A percentile compares a stretch with the other conserved stretches of the same genome.
These are phyloP conservation scores for Macroventuria anomochaeta DNA, from an alignment of 2,329 filamentous ascomycete species.

Conservation along the genomic window DNA sequence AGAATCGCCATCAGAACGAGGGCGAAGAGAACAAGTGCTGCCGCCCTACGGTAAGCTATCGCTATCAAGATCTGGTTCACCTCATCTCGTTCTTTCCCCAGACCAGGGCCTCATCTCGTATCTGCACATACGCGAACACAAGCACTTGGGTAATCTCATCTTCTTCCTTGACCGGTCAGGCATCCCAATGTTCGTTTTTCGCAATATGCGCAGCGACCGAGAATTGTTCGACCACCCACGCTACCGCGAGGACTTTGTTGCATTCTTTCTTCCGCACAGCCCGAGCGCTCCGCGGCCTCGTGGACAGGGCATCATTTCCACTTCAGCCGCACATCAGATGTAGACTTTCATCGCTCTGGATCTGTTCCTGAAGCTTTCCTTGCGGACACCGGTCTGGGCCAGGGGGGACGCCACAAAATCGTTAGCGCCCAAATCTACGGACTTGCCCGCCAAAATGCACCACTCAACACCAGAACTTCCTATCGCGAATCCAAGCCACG, in stretches of 20 bases:
- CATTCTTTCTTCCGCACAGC: neutral
- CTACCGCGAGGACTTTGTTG: neutral
- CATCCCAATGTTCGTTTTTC: neutral
- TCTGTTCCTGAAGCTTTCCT: constrained; percentile 16
- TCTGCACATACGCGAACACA: constrained; percentile 16
- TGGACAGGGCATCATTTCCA: constrained; percentile 5
- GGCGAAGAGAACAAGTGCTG: neutral
- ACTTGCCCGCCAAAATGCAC: constrained; percentile 12
- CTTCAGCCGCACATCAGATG: constrained; percentile 9
- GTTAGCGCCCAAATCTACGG: constrained; percentile 3
- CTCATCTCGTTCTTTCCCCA: neutral
- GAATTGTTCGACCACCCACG: neutral
- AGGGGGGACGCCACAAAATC: constrained; percentile 13
- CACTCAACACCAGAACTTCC: constrained; percentile 18
- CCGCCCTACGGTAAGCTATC: neutral
- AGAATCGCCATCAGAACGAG: neutral
- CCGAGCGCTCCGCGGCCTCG: neutral
- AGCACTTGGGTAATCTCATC: constrained; percentile 3
- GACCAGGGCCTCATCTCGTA: constrained; percentile 8
- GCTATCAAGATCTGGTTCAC: constrained; percentile 1
- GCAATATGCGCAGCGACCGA: neutral
- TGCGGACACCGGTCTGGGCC: constrained; percentile 10
- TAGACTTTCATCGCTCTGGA: constrained; percentile 6
- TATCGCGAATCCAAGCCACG: constrained; percentile 21
- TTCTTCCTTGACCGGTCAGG: neutral